Conservation (phyloP, 75 land plant species). For the Isoetes taiwanensis region DNA sequence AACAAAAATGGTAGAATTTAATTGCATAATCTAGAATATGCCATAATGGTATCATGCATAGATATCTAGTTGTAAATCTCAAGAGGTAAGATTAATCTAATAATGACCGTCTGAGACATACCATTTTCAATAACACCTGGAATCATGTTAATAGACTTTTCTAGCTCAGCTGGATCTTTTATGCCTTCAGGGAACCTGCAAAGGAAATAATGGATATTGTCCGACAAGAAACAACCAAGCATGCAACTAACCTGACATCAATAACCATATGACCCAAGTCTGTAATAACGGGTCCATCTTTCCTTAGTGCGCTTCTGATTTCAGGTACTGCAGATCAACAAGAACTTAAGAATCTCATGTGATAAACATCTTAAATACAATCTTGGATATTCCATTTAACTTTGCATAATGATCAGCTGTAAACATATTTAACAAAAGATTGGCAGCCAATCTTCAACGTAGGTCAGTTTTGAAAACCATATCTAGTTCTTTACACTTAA, state of each 20-base stretch:
- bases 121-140: slow-evolving; percentile 55
- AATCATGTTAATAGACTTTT: slow-evolving; percentile 36
- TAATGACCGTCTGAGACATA: not conserved
- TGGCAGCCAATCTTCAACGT: too few relatives aligned
- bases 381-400: not conserved
- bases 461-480: too few relatives aligned
- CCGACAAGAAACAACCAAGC: not conserved
- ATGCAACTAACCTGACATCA: slow-evolving; percentile 33
- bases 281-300: slow-evolving; percentile 59
- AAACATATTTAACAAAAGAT: too few relatives aligned
- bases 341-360: not conserved
- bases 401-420: too few relatives aligned
- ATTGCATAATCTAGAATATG: not conserved
- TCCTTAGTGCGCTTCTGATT: slow-evolving; percentile 37
- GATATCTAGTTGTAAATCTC: too few relatives aligned
- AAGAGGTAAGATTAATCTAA: too few relatives aligned
- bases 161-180: slow-evolving; percentile 33
- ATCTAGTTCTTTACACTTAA: too few relatives aligned
- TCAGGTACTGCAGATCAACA: slow-evolving; percentile 25
- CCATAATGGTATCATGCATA: not conserved
- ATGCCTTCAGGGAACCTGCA: slow-evolving; percentile 38
- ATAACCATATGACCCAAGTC: slow-evolving; percentile 54
- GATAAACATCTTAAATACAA: not conserved
- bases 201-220: not conserved
- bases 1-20: not conserved